A percentile compares a stretch with the other conserved stretches of the same genome.
These are phyloP conservation scores for Exserohilum turcica DNA, from an alignment of 2,329 filamentous ascomycete species.

Conservation along the genomic window DNA sequence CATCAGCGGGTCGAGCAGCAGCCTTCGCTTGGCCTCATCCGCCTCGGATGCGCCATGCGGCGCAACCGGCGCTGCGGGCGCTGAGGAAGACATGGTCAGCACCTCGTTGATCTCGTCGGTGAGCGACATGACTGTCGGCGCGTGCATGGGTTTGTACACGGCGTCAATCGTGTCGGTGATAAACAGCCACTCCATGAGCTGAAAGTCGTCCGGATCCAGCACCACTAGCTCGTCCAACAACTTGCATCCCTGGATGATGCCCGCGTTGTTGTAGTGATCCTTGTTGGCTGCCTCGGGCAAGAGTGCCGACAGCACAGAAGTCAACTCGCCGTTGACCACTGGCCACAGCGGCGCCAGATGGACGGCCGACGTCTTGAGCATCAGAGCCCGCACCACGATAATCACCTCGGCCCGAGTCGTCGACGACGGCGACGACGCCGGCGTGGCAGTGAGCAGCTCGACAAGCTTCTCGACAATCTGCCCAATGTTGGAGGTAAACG, in stretches of 20 bases:
- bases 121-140: slow-evolving; percentile 72
- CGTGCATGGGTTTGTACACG: slow-evolving; percentile 74
- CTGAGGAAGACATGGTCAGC: slow-evolving; percentile 50
- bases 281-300: slow-evolving; percentile 69
- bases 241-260: slow-evolving; percentile 90
- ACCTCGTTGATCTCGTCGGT: slow-evolving; percentile 84
- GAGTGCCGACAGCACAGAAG: slow-evolving; percentile 76
- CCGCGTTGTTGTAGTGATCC: slow-evolving; percentile 76
- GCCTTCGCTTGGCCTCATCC: slow-evolving; percentile 37
- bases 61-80: slow-evolving; percentile 4
- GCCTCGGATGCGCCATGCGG: not conserved
- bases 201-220: slow-evolving; percentile 90
- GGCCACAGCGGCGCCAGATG: slow-evolving; percentile 90
- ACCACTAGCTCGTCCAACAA: slow-evolving; percentile 87
- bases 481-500: slow-evolving; percentile 76
- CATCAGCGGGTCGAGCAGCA: slow-evolving; percentile 53
- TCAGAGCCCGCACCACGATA: slow-evolving; percentile 81
- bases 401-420: slow-evolving; percentile 87
- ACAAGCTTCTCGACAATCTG: slow-evolving; percentile 80
- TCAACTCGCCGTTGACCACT: slow-evolving; percentile 82
- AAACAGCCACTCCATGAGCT: slow-evolving; percentile 97
- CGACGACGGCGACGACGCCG: slow-evolving; percentile 89
- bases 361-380: slow-evolving; percentile 76
- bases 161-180: slow-evolving; percentile 96
- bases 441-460: slow-evolving; percentile 81